Percentiles rank a stretch among this genome's conserved stretches.
phyloP scores from a whole-genome alignment of 352 stramenopile genomes.

The Blastocystis sp. region DNA sequence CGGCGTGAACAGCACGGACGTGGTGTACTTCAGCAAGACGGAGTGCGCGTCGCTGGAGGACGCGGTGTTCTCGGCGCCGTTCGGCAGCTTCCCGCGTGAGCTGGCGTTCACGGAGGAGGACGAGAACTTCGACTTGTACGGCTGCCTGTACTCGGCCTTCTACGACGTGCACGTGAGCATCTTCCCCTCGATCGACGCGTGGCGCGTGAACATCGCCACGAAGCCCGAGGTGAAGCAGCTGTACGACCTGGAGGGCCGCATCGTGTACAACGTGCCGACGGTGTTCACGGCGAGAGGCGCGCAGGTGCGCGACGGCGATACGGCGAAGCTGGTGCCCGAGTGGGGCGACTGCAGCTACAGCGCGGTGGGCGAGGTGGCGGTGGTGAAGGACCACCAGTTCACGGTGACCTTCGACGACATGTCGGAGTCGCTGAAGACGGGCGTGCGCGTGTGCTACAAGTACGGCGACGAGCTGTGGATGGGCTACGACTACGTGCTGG shows the following conservation, averaged over 20 bases:
- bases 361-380: neutral
- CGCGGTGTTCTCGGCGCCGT: neutral
- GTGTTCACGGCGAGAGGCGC: neutral
- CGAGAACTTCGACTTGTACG: neutral
- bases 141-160: neutral
- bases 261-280: conserved; percentile 47
- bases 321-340: conserved; percentile 46
- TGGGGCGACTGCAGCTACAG: conserved; percentile 9
- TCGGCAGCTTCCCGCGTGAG: neutral
- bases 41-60: neutral
- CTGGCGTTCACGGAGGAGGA: conserved; percentile 25
- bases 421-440: neutral
- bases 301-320: conserved; percentile 16
- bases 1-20: conserved; percentile 33
- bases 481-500: neutral
- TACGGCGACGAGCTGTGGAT: conserved; percentile 43
- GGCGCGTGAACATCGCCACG: conserved; percentile 14
- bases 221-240: conserved; percentile 17
- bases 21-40: conserved; percentile 16
- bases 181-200: neutral
- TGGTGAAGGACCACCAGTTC: conserved; percentile 30
- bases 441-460: conserved; percentile 52
- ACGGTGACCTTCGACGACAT: conserved; percentile 8
- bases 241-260: conserved; percentile 37
- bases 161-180: conserved; percentile 46